A percentile compares a stretch with the other conserved stretches of the same genome.
These are phyloP conservation scores for Fusarium redolens DNA, from an alignment of 2,329 filamentous ascomycete species.

Conservation along the genomic window DNA sequence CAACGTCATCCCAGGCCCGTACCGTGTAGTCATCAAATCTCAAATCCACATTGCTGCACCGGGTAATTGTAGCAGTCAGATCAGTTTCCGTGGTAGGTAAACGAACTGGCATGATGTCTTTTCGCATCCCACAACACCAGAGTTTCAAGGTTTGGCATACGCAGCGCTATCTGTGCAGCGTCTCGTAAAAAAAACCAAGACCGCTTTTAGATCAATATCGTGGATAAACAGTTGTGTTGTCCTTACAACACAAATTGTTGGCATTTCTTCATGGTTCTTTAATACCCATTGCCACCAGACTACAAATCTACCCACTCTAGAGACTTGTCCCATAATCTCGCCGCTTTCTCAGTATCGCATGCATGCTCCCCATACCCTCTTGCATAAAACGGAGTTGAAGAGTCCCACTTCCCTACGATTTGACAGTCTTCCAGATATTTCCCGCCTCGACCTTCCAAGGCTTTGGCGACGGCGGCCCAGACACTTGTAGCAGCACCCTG, in stretches of 20 bases:
- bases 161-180: not conserved
- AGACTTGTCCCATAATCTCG: not conserved
- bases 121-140: not conserved
- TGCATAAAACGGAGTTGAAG: not conserved
- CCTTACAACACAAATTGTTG: not conserved
- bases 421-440: slow-evolving; percentile 16
- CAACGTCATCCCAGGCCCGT: not conserved
- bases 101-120: not conserved
- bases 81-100: not conserved
- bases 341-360: not conserved
- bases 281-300: not conserved
- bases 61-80: not conserved
- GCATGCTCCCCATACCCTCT: slow-evolving; percentile 2
- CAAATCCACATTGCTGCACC: not conserved
- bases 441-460: not conserved
- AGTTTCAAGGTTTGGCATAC: not conserved
- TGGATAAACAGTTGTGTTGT: too few species aligned
- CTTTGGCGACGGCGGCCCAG: not conserved
- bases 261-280: not conserved
- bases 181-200: not conserved
- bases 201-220: not conserved
- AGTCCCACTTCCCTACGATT: not conserved
- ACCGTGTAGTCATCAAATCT: not conserved
- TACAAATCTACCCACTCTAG: not conserved
- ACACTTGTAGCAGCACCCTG: slow-evolving; percentile 10